Percentiles rank a stretch among this genome's conserved stretches.
phyloP scores from a whole-genome alignment of 1,284 basidiomycete species.

The Moniliella sp. region DNA sequence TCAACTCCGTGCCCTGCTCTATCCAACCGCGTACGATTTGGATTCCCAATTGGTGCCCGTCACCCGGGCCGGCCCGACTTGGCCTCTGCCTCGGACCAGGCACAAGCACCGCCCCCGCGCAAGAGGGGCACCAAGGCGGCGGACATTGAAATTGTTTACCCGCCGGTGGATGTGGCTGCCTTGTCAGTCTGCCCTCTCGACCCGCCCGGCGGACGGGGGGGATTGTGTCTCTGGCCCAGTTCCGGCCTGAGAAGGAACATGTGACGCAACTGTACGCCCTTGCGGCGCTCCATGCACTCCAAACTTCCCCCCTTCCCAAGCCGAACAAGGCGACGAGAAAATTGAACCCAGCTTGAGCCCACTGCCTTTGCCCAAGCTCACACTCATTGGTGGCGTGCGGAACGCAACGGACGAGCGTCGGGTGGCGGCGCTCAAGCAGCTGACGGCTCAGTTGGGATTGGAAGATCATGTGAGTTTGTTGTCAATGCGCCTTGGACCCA shows the following conservation, averaged over 20 bases:
- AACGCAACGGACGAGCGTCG: conserved; percentile 54
- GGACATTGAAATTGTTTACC: conserved; percentile 47
- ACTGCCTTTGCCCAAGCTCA: conserved; percentile 10
- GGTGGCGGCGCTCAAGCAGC: conserved; percentile 43
- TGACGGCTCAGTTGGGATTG: conserved; percentile 48
- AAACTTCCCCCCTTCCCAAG: conserved; percentile 40
- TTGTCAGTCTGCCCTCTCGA: conserved; percentile 48
- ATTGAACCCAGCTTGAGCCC: background rate
- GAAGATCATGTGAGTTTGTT: conserved; percentile 46
- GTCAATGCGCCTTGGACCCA: conserved; percentile 60
- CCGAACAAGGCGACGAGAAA: conserved; percentile 25
- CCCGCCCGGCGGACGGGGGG: conserved; percentile 5
- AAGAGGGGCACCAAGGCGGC: background rate
- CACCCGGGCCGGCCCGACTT: background rate
- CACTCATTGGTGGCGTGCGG: conserved; percentile 63
- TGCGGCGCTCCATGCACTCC: conserved; percentile 41
- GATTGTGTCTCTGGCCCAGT: conserved; percentile 47
- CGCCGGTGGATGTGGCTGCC: too few relatives aligned
- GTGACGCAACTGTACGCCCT: conserved; percentile 56
- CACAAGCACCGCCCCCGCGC: background rate
- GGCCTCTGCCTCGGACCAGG: background rate
- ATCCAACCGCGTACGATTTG: conserved; percentile 29
- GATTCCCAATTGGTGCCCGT: conserved; percentile 32
- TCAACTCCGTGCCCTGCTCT: conserved; percentile 45
- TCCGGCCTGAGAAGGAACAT: conserved; percentile 75